These are phyloP conservation scores for Blastobotrys americana DNA, from an alignment of 805 yeast genomes.

Conservation along the genomic window DNA sequence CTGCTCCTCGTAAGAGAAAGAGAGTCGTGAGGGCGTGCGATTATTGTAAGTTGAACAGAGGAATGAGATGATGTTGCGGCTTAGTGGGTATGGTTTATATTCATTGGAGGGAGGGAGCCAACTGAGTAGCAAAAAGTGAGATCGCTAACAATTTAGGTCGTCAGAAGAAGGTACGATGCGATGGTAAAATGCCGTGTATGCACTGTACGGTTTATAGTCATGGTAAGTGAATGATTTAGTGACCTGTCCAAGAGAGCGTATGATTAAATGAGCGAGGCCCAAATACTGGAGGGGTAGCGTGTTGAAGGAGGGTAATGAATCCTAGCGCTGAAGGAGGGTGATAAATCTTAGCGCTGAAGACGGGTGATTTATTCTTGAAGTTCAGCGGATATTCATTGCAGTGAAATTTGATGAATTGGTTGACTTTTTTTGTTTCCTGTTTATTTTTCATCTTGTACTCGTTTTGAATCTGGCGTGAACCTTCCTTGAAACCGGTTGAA, in stretches of 20 bases:
- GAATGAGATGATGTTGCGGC: background rate
- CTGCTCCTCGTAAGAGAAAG: constrained; percentile 38
- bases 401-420: too few relatives aligned
- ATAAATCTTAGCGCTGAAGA: too few relatives aligned
- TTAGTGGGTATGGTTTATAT: constrained; percentile 3
- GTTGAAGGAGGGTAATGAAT: too few relatives aligned
- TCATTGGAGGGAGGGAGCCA: background rate
- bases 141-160: constrained; percentile 31
- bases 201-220: constrained; percentile 84
- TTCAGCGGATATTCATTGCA: too few relatives aligned
- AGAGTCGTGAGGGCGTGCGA: constrained; percentile 73
- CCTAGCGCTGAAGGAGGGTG: too few relatives aligned
- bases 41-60: constrained; percentile 38
- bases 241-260: background rate
- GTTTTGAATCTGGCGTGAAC: too few relatives aligned
- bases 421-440: too few relatives aligned
- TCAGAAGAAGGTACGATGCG: constrained; percentile 70
- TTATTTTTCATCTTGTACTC: too few relatives aligned
- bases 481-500: too few relatives aligned
- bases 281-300: too few relatives aligned
- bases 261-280: too few relatives aligned
- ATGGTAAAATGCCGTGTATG: constrained; percentile 69
- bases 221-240: constrained; percentile 25
- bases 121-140: background rate
- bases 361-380: too few relatives aligned